phyloP scores from a whole-genome alignment of 352 stramenopile genomes.

The Blastocystis sp. region DNA sequence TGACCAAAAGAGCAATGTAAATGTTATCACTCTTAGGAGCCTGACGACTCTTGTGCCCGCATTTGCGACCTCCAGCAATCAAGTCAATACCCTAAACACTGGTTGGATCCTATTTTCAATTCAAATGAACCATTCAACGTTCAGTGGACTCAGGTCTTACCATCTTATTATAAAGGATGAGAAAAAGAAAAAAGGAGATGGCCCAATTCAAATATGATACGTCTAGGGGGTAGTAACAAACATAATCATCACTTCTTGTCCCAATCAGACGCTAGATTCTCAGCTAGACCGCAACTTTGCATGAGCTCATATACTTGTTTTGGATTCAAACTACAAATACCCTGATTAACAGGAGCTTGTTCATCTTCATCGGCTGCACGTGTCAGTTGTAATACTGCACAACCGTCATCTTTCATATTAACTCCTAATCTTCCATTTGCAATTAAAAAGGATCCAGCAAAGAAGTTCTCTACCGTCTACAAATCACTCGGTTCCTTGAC shows the following conservation, averaged over 20 bases:
- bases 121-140: neutral
- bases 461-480: slow-evolving; percentile 44
- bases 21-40: slow-evolving; percentile 36
- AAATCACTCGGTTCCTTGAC: neutral
- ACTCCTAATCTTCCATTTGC: slow-evolving; percentile 13
- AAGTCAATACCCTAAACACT: slow-evolving; percentile 58
- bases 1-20: slow-evolving; percentile 26
- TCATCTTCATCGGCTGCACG: neutral
- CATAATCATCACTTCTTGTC: neutral
- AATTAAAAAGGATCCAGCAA: slow-evolving; percentile 12
- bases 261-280: neutral
- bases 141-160: no score
- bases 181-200: no score
- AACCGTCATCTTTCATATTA: neutral
- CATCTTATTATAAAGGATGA: no score
- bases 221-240: neutral
- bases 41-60: slow-evolving; percentile 39
- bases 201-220: no score
- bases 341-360: neutral
- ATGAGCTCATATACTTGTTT: neutral
- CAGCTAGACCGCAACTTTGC: neutral
- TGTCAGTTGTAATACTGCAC: neutral
- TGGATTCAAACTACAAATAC: slow-evolving; percentile 28
- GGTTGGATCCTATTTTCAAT: neutral
- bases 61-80: slow-evolving; percentile 64